Conservation (phyloP, 768 basidiomycete species). For the Rhizopogon vesiculosus region DNA sequence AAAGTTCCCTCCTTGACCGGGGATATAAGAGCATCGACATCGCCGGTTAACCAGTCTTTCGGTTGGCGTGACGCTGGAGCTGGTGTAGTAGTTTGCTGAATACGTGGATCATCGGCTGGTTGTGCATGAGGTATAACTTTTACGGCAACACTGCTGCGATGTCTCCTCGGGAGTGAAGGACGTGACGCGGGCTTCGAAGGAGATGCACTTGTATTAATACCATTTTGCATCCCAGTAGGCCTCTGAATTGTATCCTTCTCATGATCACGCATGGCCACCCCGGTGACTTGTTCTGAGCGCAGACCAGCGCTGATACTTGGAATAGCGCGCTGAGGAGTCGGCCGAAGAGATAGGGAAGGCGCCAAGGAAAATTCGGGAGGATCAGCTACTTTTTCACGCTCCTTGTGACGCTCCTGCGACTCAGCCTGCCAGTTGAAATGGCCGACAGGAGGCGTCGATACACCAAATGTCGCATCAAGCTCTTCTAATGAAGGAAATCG, state of each 20-base stretch:
- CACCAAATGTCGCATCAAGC: slow-evolving; percentile 53
- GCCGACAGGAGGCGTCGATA: slow-evolving; percentile 13
- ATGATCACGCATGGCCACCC: slow-evolving; percentile 44
- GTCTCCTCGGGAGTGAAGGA: slow-evolving; percentile 46
- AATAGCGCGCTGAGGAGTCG: slow-evolving; percentile 14
- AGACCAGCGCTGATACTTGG: slow-evolving; percentile 25
- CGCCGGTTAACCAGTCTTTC: slow-evolving; percentile 76
- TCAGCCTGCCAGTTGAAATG: slow-evolving; percentile 15
- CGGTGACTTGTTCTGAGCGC: slow-evolving; percentile 55
- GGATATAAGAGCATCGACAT: slow-evolving; percentile 36
- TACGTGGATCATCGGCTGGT: slow-evolving; percentile 12
- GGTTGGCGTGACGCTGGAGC: slow-evolving; percentile 22
- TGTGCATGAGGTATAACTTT: slow-evolving; percentile 25
- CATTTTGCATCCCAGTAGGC: slow-evolving; percentile 11
- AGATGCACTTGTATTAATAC: slow-evolving; percentile 6
- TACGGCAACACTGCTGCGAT: slow-evolving; percentile 42
- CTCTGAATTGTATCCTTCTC: slow-evolving; percentile 8
- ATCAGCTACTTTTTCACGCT: slow-evolving; percentile 15
- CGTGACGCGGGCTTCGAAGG: slow-evolving; percentile 21
- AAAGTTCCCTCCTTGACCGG: slow-evolving; percentile 13
- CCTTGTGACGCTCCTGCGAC: not conserved
- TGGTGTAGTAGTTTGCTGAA: slow-evolving; percentile 11
- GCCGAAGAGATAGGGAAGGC: slow-evolving; percentile 16
- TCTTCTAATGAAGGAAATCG: slow-evolving; percentile 89
- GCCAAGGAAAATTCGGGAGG: slow-evolving; percentile 16